Evolutionary conservation across 2,329 filamentous ascomycete species (phyloP).

Genomic region (Diaporthe citriasiana): DNA sequence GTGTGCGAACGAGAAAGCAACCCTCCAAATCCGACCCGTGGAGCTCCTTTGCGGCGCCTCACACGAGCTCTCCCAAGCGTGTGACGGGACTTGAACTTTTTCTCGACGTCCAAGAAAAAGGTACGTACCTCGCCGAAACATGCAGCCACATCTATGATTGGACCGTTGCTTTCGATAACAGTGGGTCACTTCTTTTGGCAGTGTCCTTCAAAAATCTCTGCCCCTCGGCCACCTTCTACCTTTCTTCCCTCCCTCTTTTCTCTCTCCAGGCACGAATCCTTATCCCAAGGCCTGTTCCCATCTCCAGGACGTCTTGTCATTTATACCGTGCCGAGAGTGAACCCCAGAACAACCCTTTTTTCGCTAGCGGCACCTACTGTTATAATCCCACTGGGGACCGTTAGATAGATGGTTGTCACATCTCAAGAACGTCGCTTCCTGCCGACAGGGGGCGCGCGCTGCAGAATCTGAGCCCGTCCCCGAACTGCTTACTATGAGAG

Average conservation of each 20-base stretch:
- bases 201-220: slow-evolving; percentile 44
- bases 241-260: slow-evolving; percentile 51
- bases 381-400: slow-evolving; percentile 79
- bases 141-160: neutral
- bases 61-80: slow-evolving; percentile 35
- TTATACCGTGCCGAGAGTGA: slow-evolving; percentile 87
- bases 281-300: slow-evolving; percentile 86
- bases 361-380: slow-evolving; percentile 95
- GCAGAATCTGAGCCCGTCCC: slow-evolving; percentile 23
- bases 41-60: slow-evolving; percentile 38
- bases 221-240: slow-evolving; percentile 44
- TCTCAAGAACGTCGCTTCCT: slow-evolving; percentile 45
- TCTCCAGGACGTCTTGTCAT: slow-evolving; percentile 89
- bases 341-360: slow-evolving; percentile 83
- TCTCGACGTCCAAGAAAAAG: slow-evolving; percentile 34
- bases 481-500: slow-evolving; percentile 20
- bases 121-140: slow-evolving; percentile 35
- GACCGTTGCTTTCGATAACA: neutral
- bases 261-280: slow-evolving; percentile 81
- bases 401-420: slow-evolving; percentile 99
- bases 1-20: slow-evolving; percentile 28
- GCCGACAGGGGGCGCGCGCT: slow-evolving; percentile 10
- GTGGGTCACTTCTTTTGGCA: slow-evolving; percentile 2
- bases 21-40: slow-evolving; percentile 39
- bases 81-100: slow-evolving; percentile 39